Evolutionary conservation across 2,329 filamentous ascomycete genomes (phyloP), one percentile per base, ranked within the genome.

Genomic region (Incumbomyces delicatus): DNA sequence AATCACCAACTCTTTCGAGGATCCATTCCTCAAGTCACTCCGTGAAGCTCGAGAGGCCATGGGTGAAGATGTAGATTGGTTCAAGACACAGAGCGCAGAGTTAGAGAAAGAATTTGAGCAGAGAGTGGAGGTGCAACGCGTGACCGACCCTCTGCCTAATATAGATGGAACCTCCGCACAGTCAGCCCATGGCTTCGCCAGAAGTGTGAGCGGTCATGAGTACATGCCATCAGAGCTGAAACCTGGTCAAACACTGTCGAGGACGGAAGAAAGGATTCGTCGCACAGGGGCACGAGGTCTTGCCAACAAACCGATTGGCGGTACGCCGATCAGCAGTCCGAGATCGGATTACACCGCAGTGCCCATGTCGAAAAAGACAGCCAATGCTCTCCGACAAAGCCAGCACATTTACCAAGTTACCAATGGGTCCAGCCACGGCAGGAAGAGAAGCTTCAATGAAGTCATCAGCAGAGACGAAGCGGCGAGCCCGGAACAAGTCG

Each of bases 181-280:
- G 11, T 53, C 50, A 13, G 22, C 50, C 11, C 49, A 34, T 37
- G 50, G 53, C 38, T 49, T 60, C 44, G 52, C 55, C 16, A 52
- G 44, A 22, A 45, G 42, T 17, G 56, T 61, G 27, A 65, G 67
- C 44, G 65, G 67, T 6, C 66, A 67, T 47, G 60, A 68, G 41
- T 63, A 70, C 41, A 63, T 65, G 2, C 59, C 68, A 47, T 64
- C 34, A 11, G 60, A 63, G 33, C 60, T 58, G 1, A 60, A 63
- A 13, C 55, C 64, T 18, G 66, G 65, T 10, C 56, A 66, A 4
- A 65, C 61, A 7, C 53, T 71, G 46, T 70, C 67, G 37, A 61
- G 67, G 14, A 68, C 66, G 0, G 68, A 71, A 49, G 60, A 66
- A 52, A 59, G 68, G 27, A 67, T 70, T 29, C 59, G 67, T 32